These are phyloP conservation scores for Quercus dentata DNA, from an alignment of 306 rosid genomes.

Conservation along the genomic window DNA sequence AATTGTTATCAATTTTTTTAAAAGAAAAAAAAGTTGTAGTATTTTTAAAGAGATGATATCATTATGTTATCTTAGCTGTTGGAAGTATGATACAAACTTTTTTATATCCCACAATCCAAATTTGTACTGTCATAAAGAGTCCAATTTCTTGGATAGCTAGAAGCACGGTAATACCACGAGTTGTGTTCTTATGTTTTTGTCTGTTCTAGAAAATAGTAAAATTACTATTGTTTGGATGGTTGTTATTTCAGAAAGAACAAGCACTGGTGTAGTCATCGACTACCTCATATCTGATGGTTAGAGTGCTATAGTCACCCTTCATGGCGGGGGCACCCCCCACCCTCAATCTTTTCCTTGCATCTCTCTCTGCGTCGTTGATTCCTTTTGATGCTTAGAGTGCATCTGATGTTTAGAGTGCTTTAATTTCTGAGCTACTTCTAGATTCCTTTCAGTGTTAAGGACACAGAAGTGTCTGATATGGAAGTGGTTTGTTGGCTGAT, in stretches of 20 bases:
- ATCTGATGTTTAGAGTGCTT: too few species aligned
- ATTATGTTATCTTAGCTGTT: neutral
- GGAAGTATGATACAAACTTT: neutral
- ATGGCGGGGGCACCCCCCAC: too few species aligned
- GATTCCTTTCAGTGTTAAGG: too few species aligned
- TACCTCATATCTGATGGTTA: neutral
- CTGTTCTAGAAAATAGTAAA: too few species aligned
- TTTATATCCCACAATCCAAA: neutral
- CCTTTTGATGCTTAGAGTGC: too few species aligned
- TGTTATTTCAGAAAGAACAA: neutral
- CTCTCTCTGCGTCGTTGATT: too few species aligned
- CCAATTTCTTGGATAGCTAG: neutral
- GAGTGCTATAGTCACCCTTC: too few species aligned
- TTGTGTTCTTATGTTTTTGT: neutral
- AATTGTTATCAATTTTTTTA: neutral
- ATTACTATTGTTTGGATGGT: neutral
- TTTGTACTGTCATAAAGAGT: neutral
- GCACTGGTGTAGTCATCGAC: neutral
- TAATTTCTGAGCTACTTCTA: too few species aligned
- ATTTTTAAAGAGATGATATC: neutral
- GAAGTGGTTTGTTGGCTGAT: too few species aligned
- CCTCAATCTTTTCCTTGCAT: too few species aligned
- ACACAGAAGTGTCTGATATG: too few species aligned
- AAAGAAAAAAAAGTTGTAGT: neutral
- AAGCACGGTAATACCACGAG: neutral